Evolutionary conservation across 2,329 filamentous ascomycete species (phyloP).

Genomic region (Neobulgaria alba): DNA sequence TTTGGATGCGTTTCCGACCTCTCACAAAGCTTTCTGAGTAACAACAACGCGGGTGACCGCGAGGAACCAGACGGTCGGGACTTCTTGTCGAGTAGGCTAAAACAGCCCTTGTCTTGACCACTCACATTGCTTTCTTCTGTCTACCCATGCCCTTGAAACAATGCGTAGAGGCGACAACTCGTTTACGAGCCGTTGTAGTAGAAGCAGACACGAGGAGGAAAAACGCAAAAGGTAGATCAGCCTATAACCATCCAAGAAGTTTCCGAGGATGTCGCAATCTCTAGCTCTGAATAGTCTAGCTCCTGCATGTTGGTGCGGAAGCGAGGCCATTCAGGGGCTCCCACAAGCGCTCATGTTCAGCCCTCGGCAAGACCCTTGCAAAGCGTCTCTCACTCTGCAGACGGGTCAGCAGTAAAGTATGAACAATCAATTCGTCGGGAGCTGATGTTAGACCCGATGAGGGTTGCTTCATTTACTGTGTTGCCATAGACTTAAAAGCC

Average conservation of each 20-base stretch:
- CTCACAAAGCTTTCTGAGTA: no score
- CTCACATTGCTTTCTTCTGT: no score
- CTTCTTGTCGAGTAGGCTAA: no score
- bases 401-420: neutral
- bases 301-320: neutral
- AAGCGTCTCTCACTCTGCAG: neutral
- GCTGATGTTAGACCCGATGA: no score
- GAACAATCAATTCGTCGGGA: neutral
- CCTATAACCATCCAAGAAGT: neutral
- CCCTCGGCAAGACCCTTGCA: neutral
- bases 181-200: conserved; percentile 1
- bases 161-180: conserved; percentile 1
- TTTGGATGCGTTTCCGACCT: no score
- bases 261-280: neutral
- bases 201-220: neutral
- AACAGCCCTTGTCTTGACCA: no score
- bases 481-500: neutral
- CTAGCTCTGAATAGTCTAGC: conserved; percentile 1
- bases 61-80: no score
- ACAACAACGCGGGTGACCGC: no score
- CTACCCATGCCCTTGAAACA: no score
- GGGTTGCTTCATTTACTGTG: neutral
- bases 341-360: conserved; percentile 4
- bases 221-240: neutral
- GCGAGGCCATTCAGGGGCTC: conserved; percentile 1